These are phyloP conservation scores for Discostella stelligera DNA, from an alignment of 352 stramenopile species.

Conservation along the genomic window DNA sequence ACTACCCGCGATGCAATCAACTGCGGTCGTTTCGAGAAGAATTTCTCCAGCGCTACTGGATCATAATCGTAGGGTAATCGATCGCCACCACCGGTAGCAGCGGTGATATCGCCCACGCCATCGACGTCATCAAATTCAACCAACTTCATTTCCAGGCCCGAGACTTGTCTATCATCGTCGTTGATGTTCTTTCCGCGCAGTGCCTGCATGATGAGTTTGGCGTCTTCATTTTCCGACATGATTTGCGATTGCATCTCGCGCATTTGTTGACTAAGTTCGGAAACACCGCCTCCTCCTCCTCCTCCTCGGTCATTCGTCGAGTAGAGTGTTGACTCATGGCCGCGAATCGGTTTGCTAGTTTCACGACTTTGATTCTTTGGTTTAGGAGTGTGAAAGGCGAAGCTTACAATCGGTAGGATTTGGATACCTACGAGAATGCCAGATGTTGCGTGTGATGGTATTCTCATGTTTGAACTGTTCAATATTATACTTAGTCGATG, in stretches of 20 bases:
- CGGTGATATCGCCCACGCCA: constrained; percentile 15
- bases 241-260: constrained; percentile 67
- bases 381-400: neutral
- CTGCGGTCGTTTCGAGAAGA: constrained; percentile 73
- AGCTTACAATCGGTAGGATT: neutral
- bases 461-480: constrained; percentile 24
- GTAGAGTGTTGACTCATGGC: constrained; percentile 3
- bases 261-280: constrained; percentile 64
- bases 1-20: constrained; percentile 61
- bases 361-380: neutral
- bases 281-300: constrained; percentile 25
- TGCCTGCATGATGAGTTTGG: constrained; percentile 73
- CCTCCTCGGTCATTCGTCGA: constrained; percentile 23
- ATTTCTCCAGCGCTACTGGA: constrained; percentile 67
- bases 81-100: neutral
- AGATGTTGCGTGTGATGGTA: constrained; percentile 26
- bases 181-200: constrained; percentile 77
- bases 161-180: constrained; percentile 72
- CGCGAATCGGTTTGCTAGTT: neutral
- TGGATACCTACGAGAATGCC: neutral
- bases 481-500: no score
- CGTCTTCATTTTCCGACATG: constrained; percentile 66
- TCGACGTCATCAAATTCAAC: constrained; percentile 57
- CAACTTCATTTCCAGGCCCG: constrained; percentile 74
- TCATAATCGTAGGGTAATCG: constrained; percentile 80